Evolutionary conservation across 768 basidiomycete genomes (phyloP), one percentile per base, ranked within the genome.

Genomic region (Leccinum uliginosum): DNA sequence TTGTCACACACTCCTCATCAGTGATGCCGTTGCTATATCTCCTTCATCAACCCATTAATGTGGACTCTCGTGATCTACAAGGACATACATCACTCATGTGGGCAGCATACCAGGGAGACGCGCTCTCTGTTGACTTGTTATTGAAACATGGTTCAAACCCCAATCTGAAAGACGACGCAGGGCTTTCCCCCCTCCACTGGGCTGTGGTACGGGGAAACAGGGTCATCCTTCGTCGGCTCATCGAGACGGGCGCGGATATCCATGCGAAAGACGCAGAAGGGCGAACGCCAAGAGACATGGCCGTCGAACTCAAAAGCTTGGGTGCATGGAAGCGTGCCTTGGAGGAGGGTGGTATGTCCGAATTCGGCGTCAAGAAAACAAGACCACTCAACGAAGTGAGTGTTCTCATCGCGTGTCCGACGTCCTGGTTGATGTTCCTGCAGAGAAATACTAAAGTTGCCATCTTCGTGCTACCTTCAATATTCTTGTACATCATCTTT

Each of bases 21-120:
- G 91, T 98, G 59, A 97, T 98, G 95, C 90, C 97, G 0, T 71
- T 99, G 35, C 76, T 98, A 35, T 95, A 93, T 66, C 78, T 97
- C 24, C 80, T 98, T 6, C 92, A 96, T 68, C 95, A 98, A 69
- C 94, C 95, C 3, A 83, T 99, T 60, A 87, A 85, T 44, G 88
- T 98, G 57, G 97, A 99, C 69, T 87, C 88, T 48, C 82, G 86
- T 40, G 97, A 99, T 71, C 78, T 86, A 1, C 89, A 92, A 65
- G 97, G 97, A 0, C 97, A 98, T 68, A 97, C 96, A 0, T 81
- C 91, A 0, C 79, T 98, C 50, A 97, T 98, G 92, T 99, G 97
- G 97, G 97, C 97, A 6, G 92, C 93, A 9, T 99, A 98, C 72
- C 97, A 99, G 70, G 97, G 97, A 47, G 97, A 99, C 67, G 94